Base-by-base conservation (phyloP, 2,329 filamentous ascomycete genomes). In the Dryadomyces quercivorus region DNA sequence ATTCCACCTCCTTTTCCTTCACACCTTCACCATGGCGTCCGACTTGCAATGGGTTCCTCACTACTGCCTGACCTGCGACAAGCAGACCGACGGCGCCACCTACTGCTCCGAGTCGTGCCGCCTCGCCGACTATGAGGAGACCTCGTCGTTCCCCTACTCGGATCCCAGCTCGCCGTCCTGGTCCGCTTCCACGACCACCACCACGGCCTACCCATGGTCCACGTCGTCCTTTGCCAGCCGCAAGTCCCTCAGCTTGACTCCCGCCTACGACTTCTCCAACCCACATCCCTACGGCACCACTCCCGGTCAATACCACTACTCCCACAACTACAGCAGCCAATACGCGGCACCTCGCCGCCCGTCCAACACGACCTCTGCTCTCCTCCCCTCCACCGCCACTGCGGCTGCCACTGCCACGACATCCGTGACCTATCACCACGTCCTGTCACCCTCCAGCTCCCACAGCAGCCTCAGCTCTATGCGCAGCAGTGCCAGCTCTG, bases 101-200 rank as follows among this genome's bases (percentile, higher is more conserved):
- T 95, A 95, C 77, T 96, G 91, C 78, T 95, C 89, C 49, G 90
- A 96, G 72, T 81, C 87, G 34, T 96, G 91, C 78, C 82, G 89
- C 60, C 76, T 96, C 47, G 86, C 88, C 61, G 91, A 95, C 71
- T 83, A 92, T 63, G 90, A 95, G 70, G 84, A 82, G 70, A 82
- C 80, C 6, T 63, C 75, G 13, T 70, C 72, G 16, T 71, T 75
- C 52, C 72, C 76, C 15, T 74, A 75, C 65, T 81, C 82, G 5
- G 74, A 78, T 51, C 74, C 78, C 53, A 80, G 76, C 64, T 82
- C 80, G 12, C 77, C 79, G 50, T 71, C 74, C 54, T 72, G 78
- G 54, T 68, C 72, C 54, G 47, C 53, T 3, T 26, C 53, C 20
- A 31, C 26, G 26, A 31, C 26, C 26, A 31, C 26, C 26, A 21